Base-by-base conservation (phyloP, 148 eudicot species). In the Euryodendron excelsum region DNA sequence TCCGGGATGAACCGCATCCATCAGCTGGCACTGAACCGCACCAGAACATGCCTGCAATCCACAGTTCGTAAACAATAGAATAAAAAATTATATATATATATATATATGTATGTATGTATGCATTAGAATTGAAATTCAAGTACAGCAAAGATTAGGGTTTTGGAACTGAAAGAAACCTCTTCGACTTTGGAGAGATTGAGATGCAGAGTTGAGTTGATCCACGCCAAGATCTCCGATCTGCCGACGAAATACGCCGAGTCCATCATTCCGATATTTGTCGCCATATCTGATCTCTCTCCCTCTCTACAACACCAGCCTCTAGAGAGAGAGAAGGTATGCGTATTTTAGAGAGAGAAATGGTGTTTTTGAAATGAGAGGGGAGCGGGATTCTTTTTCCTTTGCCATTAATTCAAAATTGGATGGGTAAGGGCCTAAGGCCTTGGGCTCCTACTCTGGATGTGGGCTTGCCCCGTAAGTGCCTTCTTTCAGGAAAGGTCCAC, bases 191-290 rank as follows among this genome's bases (percentile, higher is more conserved):
- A 89, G 62, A 95, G 94, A 83, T 79, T 82, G 78, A 95, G 94
- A 48, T 85, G 96, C 45, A 95, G 97, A 23, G 96, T 91, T 1
- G 97, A 90, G 66, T 95, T 93, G 80, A 95, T 93, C 99, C 99
- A 95, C 2, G 93, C 78, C 47, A 95, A 89, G 50, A 95, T 91
- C 76, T 95, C 97, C 0, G 97, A 90, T 87, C 99, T 87, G 23
- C 99, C 94, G 36, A 95, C 99, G 76, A 95, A 95, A 68, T 95
- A 95, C 0, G 99, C 97, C 1, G 90, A 82, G 64, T 95, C 97
- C 97, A 95, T 95, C 82, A 86, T 95, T 21, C 97, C 99, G 10
- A 90, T 91, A 80, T 90, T 90, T 4, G 89, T 83, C 73, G 94
- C 90, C 96, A 92, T 93, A 74, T 44, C 79, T 37, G n/a, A 44